A percentile compares a stretch with the other conserved stretches of the same genome.
These are phyloP conservation scores for Camptophora hylomeconis DNA, from an alignment of 2,329 filamentous ascomycete species.

Conservation along the genomic window DNA sequence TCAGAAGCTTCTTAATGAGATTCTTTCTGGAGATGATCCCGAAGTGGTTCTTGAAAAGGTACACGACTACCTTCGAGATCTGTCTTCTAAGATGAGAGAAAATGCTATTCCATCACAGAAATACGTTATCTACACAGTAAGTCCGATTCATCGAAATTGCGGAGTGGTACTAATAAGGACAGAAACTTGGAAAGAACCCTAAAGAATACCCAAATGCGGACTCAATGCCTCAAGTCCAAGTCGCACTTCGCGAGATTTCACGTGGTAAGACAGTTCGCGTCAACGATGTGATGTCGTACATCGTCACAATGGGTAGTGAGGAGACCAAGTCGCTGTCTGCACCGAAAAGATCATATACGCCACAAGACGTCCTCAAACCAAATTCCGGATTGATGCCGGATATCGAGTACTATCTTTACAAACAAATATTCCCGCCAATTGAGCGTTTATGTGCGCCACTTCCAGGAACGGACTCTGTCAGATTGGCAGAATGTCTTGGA, in stretches of 20 bases:
- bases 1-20: slow-evolving; percentile 76
- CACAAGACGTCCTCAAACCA: slow-evolving; percentile 69
- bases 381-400: slow-evolving; percentile 69
- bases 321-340: slow-evolving; percentile 49
- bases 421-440: slow-evolving; percentile 95
- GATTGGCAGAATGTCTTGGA: slow-evolving; percentile 84
- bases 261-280: slow-evolving; percentile 79
- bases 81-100: slow-evolving; percentile 76
- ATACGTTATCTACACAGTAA: slow-evolving; percentile 84
- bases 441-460: slow-evolving; percentile 97
- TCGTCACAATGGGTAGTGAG: slow-evolving; percentile 60
- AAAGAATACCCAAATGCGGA: slow-evolving; percentile 89
- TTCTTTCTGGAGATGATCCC: slow-evolving; percentile 83
- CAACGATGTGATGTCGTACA: slow-evolving; percentile 91
- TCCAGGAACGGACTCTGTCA: slow-evolving; percentile 75
- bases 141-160: slow-evolving; percentile 9
- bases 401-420: slow-evolving; percentile 95
- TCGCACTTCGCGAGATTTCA: slow-evolving; percentile 75
- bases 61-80: slow-evolving; percentile 80
- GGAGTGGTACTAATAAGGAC: slow-evolving; percentile 6
- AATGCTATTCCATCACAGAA: slow-evolving; percentile 62
- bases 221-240: slow-evolving; percentile 93
- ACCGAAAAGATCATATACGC: slow-evolving; percentile 79
- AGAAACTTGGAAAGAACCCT: slow-evolving; percentile 85
- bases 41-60: slow-evolving; percentile 80